A percentile compares a stretch with the other conserved stretches of the same genome.
These are phyloP conservation scores for Flueggea neowawraea DNA, from an alignment of 441 rosid species.

Conservation along the genomic window DNA sequence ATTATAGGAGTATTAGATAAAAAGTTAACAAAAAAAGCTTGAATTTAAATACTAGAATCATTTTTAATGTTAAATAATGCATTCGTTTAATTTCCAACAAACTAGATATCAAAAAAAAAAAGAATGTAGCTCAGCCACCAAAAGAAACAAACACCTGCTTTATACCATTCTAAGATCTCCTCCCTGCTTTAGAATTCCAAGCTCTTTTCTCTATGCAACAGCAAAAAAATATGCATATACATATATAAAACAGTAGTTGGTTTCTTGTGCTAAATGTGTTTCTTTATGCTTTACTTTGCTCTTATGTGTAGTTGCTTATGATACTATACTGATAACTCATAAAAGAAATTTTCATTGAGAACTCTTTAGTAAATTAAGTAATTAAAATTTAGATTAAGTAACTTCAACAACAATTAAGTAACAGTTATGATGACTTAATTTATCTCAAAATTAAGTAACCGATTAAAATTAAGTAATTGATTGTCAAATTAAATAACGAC, in stretches of 20 bases:
- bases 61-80: too few species aligned
- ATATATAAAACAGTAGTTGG: conserved; percentile 26
- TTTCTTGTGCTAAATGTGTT: conserved; percentile 49
- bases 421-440: too few species aligned
- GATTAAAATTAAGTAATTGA: too few species aligned
- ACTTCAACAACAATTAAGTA: too few species aligned
- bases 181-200: conserved; percentile 59
- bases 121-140: background rate
- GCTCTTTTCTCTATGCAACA: conserved; percentile 63
- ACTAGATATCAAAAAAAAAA: background rate
- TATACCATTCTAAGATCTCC: conserved; percentile 48
- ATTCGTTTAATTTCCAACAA: too few species aligned
- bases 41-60: background rate
- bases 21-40: background rate
- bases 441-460: too few species aligned
- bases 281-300: conserved; percentile 45
- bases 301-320: too few species aligned
- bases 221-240: conserved; percentile 20
- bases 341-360: too few species aligned
- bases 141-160: conserved; percentile 65
- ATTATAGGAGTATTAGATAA: background rate
- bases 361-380: too few species aligned
- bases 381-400: too few species aligned
- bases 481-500: too few species aligned
- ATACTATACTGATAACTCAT: too few species aligned